phyloP scores from a whole-genome alignment of 768 basidiomycete genomes.

The Tylopilus sp. region DNA sequence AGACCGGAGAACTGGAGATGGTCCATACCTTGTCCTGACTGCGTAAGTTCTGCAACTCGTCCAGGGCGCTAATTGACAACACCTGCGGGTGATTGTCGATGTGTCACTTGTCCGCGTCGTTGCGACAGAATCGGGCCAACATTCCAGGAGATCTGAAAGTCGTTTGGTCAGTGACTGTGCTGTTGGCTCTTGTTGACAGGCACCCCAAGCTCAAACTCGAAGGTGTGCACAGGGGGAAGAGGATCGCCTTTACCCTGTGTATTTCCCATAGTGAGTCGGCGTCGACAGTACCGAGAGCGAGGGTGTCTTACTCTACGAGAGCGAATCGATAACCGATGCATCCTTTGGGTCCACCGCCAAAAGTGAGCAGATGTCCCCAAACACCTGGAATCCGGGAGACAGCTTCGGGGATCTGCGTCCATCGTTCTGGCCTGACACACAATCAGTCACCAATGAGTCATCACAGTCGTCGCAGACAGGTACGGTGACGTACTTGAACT shows the following conservation, averaged over 20 bases:
- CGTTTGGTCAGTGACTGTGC: too few relatives aligned
- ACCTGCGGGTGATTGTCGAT: too few relatives aligned
- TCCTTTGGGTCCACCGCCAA: not conserved
- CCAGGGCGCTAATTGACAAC: too few relatives aligned
- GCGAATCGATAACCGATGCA: not conserved
- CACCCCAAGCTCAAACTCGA: slow-evolving; percentile 8
- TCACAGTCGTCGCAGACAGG: not conserved
- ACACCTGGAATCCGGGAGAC: not conserved
- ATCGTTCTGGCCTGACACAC: not conserved
- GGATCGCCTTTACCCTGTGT: slow-evolving; percentile 6
- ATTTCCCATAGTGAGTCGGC: too few relatives aligned
- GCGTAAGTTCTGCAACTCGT: too few relatives aligned
- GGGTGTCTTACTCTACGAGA: not conserved
- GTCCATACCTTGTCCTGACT: too few relatives aligned
- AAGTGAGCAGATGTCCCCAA: not conserved
- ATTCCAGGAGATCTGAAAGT: too few relatives aligned
- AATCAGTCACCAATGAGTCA: not conserved
- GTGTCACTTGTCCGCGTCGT: too few relatives aligned
- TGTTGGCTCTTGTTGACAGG: slow-evolving; percentile 4
- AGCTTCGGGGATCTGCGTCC: not conserved
- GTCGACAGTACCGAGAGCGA: too few relatives aligned
- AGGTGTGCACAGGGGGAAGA: slow-evolving; percentile 9
- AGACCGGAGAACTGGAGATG: too few relatives aligned
- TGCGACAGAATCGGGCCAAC: too few relatives aligned
- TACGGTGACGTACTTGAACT: not conserved